Evolutionary conservation across 192 early-diverging fungal genomes (phyloP).

Genomic region (Rhizophagus sp.): DNA sequence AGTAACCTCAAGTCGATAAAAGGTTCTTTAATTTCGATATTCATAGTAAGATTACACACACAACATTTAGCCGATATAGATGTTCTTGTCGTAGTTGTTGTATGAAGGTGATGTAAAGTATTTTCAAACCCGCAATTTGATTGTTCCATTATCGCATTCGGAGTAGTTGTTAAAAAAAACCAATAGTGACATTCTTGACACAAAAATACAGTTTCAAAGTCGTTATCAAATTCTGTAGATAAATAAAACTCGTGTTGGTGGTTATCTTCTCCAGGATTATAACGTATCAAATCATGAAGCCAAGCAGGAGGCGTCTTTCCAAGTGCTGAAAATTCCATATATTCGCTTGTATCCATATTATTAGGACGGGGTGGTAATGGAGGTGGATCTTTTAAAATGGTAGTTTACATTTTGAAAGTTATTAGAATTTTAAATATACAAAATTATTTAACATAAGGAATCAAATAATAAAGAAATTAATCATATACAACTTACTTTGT

Average conservation of each 20-base stretch:
- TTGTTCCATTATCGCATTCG: neutral
- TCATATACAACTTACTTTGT: neutral
- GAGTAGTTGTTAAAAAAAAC: neutral
- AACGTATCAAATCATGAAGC: conserved; percentile 9
- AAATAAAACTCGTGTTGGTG: conserved; percentile 13
- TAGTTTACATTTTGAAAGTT: neutral
- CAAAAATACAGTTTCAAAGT: neutral
- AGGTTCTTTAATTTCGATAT: conserved; percentile 14
- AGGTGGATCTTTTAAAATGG: neutral
- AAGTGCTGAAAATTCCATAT: neutral
- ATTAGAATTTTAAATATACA: no score
- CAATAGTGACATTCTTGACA: conserved; percentile 24
- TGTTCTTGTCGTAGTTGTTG: neutral
- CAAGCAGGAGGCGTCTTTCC: conserved; percentile 12
- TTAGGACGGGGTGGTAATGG: conserved; percentile 3
- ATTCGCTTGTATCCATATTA: neutral
- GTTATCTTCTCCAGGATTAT: neutral
- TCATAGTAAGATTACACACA: neutral
- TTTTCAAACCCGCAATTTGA: neutral
- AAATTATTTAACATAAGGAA: neutral
- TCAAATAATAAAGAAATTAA: no score
- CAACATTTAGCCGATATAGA: conserved; percentile 14
- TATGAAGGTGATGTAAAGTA: conserved; percentile 23
- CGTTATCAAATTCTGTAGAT: neutral
- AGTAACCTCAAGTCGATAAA: conserved; percentile 6